Evolutionary conservation across 2,329 filamentous ascomycete species (phyloP).

Genomic region (Cladosporium cucumerinum): DNA sequence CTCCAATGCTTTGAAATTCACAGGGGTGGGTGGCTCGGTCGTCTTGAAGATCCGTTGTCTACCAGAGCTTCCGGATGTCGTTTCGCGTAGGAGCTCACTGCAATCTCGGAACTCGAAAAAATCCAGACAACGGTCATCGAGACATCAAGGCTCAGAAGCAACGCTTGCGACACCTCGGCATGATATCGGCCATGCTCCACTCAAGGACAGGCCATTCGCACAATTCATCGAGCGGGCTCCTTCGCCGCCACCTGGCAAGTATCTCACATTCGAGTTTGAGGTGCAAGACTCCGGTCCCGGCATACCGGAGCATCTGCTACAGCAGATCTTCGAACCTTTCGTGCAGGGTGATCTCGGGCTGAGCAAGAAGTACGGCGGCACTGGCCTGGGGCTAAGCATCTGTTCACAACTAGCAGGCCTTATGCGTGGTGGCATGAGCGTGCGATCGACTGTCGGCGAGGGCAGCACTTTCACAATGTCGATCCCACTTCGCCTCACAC

Average conservation of each 20-base stretch:
- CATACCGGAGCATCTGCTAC: slow-evolving; percentile 72
- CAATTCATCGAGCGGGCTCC: slow-evolving; percentile 36
- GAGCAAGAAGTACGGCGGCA: slow-evolving; percentile 86
- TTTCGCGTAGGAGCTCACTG: slow-evolving; percentile 44
- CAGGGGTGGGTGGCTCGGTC: slow-evolving; percentile 71
- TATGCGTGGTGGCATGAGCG: slow-evolving; percentile 73
- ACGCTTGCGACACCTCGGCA: neutral
- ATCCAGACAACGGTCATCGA: slow-evolving; percentile 15
- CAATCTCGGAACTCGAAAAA: slow-evolving; percentile 25
- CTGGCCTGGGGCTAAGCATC: slow-evolving; percentile 82
- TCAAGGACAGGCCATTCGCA: slow-evolving; percentile 26
- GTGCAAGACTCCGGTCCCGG: slow-evolving; percentile 86
- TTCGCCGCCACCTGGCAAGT: slow-evolving; percentile 58
- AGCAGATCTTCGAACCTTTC: slow-evolving; percentile 88
- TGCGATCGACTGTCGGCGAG: slow-evolving; percentile 68
- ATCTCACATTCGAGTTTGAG: slow-evolving; percentile 80
- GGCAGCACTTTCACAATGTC: slow-evolving; percentile 80
- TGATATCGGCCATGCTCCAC: neutral
- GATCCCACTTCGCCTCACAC: slow-evolving; percentile 75
- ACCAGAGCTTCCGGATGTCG: slow-evolving; percentile 52
- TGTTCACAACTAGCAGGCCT: slow-evolving; percentile 79
- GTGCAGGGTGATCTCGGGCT: slow-evolving; percentile 87
- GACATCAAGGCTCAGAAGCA: slow-evolving; percentile 14
- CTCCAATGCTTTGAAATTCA: slow-evolving; percentile 90
- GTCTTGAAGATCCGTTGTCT: slow-evolving; percentile 72